Evolutionary conservation across 1,284 basidiomycete species (phyloP).

Genomic region (Trametes versicolor): DNA sequence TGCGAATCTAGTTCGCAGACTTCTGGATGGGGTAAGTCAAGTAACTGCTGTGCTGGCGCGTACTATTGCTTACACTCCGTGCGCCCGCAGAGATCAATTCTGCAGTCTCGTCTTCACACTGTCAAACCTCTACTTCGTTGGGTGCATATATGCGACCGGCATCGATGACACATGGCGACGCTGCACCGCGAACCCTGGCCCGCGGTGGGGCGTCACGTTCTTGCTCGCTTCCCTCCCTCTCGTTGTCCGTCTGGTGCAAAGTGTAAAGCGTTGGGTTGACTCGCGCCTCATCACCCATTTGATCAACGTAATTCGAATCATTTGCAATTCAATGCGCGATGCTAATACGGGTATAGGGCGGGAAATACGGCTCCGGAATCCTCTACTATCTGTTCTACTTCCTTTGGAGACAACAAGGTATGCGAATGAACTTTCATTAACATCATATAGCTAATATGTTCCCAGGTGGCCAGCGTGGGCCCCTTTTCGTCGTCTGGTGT

Average conservation of each 20-base stretch:
- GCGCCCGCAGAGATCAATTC: conserved; percentile 77
- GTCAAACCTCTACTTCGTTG: conserved; percentile 77
- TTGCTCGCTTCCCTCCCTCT: conserved; percentile 69
- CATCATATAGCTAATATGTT: background rate
- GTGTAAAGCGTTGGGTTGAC: conserved; percentile 87
- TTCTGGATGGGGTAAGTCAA: conserved; percentile 81
- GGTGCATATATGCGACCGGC: conserved; percentile 71
- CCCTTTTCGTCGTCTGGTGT: conserved; percentile 70
- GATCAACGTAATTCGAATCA: conserved; percentile 82
- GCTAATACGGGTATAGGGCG: conserved; percentile 60
- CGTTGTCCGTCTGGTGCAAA: conserved; percentile 84
- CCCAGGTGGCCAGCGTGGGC: conserved; percentile 50
- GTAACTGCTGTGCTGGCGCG: background rate
- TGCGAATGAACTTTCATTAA: background rate
- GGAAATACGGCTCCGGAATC: conserved; percentile 81
- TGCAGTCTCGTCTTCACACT: conserved; percentile 81
- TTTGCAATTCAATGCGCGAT: conserved; percentile 18
- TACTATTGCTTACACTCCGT: conserved; percentile 39
- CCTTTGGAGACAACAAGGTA: conserved; percentile 78
- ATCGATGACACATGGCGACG: conserved; percentile 61
- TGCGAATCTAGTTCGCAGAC: conserved; percentile 69
- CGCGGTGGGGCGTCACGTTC: conserved; percentile 69
- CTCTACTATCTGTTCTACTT: conserved; percentile 73
- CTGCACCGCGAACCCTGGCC: conserved; percentile 48
- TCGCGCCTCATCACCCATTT: conserved; percentile 81